These are phyloP conservation scores for Atkinsonella hypoxylon DNA, from an alignment of 2,329 filamentous ascomycete species.

Conservation along the genomic window DNA sequence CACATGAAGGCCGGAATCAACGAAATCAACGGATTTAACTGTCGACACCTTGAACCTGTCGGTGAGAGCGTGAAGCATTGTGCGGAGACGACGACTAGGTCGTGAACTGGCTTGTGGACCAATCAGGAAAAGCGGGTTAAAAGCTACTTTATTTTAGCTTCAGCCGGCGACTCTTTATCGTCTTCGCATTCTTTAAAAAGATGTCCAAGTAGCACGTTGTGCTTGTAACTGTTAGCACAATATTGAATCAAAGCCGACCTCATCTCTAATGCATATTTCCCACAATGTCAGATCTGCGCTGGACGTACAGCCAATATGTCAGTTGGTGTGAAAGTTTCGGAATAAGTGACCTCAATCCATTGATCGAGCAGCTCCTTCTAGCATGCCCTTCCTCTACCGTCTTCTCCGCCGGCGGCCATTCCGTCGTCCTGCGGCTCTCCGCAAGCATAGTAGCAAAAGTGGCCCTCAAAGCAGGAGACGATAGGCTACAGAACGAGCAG, in stretches of 20 bases:
- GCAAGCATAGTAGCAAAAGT: conserved; percentile 10
- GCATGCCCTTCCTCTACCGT: conserved; percentile 8
- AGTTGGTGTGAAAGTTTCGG: not conserved
- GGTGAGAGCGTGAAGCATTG: not conserved
- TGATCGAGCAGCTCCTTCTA: conserved; percentile 7
- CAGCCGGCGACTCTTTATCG: not conserved
- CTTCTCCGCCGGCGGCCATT: conserved; percentile 10
- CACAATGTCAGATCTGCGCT: not conserved
- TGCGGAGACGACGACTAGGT: too few relatives aligned
- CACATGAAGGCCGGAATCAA: too few relatives aligned
- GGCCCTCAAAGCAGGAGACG: conserved; percentile 9
- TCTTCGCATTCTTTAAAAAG: too few relatives aligned
- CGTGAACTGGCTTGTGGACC: too few relatives aligned
- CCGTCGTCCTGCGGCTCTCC: conserved; percentile 10
- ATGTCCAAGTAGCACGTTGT: too few relatives aligned
- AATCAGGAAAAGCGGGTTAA: not conserved
- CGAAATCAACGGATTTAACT: too few relatives aligned
- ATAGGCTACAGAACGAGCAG: conserved; percentile 8
- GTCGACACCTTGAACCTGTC: not conserved
- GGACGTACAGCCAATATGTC: not conserved
- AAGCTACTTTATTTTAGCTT: not conserved
- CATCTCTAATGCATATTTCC: not conserved
- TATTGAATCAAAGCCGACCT: too few relatives aligned
- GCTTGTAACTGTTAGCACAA: too few relatives aligned
- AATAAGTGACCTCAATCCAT: conserved; percentile 4